These are phyloP conservation scores for Otatea glauca DNA, from an alignment of 176 grass and related monocot genomes.

Conservation along the genomic window DNA sequence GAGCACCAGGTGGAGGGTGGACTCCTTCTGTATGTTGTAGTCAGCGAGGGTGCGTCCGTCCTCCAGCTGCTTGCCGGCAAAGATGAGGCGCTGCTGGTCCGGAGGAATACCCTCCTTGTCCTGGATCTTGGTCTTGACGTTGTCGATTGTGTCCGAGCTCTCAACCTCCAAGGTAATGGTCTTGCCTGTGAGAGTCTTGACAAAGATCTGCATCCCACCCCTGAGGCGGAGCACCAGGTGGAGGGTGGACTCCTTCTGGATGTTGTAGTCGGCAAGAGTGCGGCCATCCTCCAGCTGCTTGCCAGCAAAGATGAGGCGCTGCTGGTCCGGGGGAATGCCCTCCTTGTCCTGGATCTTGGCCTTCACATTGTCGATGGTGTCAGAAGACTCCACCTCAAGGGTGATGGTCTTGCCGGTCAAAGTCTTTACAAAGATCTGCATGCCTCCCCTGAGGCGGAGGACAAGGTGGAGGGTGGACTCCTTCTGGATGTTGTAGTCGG, in stretches of 20 bases:
- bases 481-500: conserved; percentile 79
- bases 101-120: conserved; percentile 77
- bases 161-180: conserved; percentile 74
- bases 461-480: conserved; percentile 67
- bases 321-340: conserved; percentile 68
- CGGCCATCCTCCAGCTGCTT: conserved; percentile 78
- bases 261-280: conserved; percentile 66
- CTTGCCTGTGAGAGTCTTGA: conserved; percentile 79
- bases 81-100: conserved; percentile 69
- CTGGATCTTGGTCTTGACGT: conserved; percentile 68
- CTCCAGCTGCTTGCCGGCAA: conserved; percentile 67
- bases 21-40: conserved; percentile 84
- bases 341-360: conserved; percentile 84
- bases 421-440: conserved; percentile 88
- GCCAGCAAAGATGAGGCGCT: conserved; percentile 57
- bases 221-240: conserved; percentile 66
- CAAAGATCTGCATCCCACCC: conserved; percentile 81
- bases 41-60: conserved; percentile 60
- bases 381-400: conserved; percentile 51
- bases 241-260: conserved; percentile 76
- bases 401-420: conserved; percentile 79
- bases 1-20: conserved; percentile 69
- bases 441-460: conserved; percentile 59
- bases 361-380: conserved; percentile 69
- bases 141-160: conserved; percentile 58